Percentiles rank a stretch among this genome's conserved stretches.
Conservation (phyloP, 768 basidiomycete genomes). For the Boletus edulis region DNA sequence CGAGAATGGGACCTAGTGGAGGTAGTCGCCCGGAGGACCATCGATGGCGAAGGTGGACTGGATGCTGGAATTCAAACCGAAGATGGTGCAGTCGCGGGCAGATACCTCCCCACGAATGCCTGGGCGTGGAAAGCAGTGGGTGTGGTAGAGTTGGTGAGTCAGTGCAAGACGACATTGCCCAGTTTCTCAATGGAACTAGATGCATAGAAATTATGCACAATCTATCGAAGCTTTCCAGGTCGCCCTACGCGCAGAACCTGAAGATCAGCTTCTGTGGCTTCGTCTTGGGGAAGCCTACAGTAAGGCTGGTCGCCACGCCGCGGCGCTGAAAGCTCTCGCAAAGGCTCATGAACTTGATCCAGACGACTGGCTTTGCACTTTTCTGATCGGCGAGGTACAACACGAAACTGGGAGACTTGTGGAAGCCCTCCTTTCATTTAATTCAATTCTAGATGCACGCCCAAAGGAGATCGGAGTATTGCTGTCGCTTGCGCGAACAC, state of each 20-base stretch:
- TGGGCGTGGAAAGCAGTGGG: slow-evolving; percentile 99
- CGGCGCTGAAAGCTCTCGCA: slow-evolving; percentile 83
- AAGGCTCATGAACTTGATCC: slow-evolving; percentile 73
- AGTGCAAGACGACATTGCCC: not conserved
- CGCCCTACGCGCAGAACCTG: slow-evolving; percentile 73
- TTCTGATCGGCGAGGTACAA: slow-evolving; percentile 83
- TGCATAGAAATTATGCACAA: slow-evolving; percentile 60
- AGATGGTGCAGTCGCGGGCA: slow-evolving; percentile 37
- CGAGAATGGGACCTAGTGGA: slow-evolving; percentile 96
- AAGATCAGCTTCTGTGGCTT: slow-evolving; percentile 84
- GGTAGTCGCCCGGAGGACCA: slow-evolving; percentile 87
- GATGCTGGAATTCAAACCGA: slow-evolving; percentile 52
- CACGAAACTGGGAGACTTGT: slow-evolving; percentile 70
- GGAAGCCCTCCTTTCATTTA: slow-evolving; percentile 70
- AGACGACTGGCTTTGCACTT: slow-evolving; percentile 79
- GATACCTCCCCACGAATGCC: slow-evolving; percentile 73
- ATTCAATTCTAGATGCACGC: slow-evolving; percentile 49
- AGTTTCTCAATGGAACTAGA: slow-evolving; percentile 38
- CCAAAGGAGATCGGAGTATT: slow-evolving; percentile 73
- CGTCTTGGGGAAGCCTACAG: slow-evolving; percentile 90
- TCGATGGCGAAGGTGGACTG: slow-evolving; percentile 88
- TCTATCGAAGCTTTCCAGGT: slow-evolving; percentile 86
- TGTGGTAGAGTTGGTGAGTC: slow-evolving; percentile 81
- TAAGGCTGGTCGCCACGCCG: slow-evolving; percentile 82
- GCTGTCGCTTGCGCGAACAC: slow-evolving; percentile 66